These are phyloP conservation scores for Yamadazyma buinensis DNA, from an alignment of 1,139 yeast genomes.

Conservation along the genomic window DNA sequence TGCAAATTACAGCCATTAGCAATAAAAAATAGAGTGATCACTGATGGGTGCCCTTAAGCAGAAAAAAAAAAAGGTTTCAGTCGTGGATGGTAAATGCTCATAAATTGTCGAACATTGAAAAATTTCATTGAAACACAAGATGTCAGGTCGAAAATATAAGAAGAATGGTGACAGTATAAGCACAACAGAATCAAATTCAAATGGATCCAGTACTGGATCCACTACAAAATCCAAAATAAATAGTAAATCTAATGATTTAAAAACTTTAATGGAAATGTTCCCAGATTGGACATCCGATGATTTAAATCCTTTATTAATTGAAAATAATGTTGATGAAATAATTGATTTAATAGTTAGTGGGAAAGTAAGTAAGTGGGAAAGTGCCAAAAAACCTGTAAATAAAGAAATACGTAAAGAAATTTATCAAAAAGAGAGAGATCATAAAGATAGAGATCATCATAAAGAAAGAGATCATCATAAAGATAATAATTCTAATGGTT, in stretches of 20 bases:
- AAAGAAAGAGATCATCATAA: background rate
- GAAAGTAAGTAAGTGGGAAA: slow-evolving; percentile 59
- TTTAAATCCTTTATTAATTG: slow-evolving; percentile 68
- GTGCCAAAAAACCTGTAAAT: slow-evolving; percentile 22
- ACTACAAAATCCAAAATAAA: background rate
- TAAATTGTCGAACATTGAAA: slow-evolving; percentile 3
- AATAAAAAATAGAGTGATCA: too few relatives aligned
- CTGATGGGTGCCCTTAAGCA: too few relatives aligned
- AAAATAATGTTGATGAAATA: slow-evolving; percentile 76
- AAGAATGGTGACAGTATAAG: slow-evolving; percentile 46
- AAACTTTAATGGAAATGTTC: slow-evolving; percentile 75
- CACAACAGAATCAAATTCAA: slow-evolving; percentile 14
- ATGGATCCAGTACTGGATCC: slow-evolving; percentile 14
- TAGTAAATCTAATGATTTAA: slow-evolving; percentile 28
- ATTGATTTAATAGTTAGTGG: slow-evolving; percentile 88
- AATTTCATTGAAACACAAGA: slow-evolving; percentile 8
- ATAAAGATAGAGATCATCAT: slow-evolving; percentile 1
- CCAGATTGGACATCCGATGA: slow-evolving; percentile 95
- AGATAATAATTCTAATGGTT: background rate
- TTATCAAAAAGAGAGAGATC: background rate
- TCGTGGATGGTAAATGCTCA: too few relatives aligned
- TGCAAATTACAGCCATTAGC: too few relatives aligned
- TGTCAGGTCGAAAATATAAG: slow-evolving; percentile 42
- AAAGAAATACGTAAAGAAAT: slow-evolving; percentile 3
- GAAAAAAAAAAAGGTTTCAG: too few relatives aligned